These are phyloP conservation scores for Rhododendron ovatum DNA, from an alignment of 148 eudicot genomes.

Conservation along the genomic window DNA sequence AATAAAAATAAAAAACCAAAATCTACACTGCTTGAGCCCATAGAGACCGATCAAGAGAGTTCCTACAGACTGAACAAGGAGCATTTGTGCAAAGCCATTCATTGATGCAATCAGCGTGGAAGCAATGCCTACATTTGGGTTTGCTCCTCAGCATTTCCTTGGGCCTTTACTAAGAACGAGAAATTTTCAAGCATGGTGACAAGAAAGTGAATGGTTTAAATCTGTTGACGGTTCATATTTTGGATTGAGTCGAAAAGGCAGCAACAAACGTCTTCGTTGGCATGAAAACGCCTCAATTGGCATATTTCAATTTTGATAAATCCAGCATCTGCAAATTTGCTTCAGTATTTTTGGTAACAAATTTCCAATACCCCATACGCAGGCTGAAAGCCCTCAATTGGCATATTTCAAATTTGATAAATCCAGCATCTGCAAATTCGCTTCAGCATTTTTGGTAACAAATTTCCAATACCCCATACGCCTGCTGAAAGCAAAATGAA, in stretches of 20 bases:
- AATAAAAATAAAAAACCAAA: no score
- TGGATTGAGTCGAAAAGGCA: background rate
- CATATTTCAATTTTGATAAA: background rate
- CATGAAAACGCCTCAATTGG: background rate
- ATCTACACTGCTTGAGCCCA: no score
- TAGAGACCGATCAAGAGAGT: constrained; percentile 20
- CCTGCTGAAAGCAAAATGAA: background rate
- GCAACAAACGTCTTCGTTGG: background rate
- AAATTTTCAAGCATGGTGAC: background rate
- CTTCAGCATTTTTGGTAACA: background rate
- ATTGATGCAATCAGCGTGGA: no score
- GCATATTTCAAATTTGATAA: background rate
- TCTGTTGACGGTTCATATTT: no score
- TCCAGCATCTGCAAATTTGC: background rate
- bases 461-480: background rate
- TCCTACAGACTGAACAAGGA: constrained; percentile 57
- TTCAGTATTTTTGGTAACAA: background rate
- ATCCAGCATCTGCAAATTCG: background rate
- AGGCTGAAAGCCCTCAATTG: background rate
- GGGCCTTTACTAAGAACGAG: no score
- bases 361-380: background rate
- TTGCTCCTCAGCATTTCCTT: no score
- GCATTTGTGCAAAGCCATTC: constrained; percentile 16
- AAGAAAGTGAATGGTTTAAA: background rate
- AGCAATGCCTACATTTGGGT: no score